Base-by-base conservation (phyloP, 148 eudicot genomes). In the Nyssa sinensis region DNA sequence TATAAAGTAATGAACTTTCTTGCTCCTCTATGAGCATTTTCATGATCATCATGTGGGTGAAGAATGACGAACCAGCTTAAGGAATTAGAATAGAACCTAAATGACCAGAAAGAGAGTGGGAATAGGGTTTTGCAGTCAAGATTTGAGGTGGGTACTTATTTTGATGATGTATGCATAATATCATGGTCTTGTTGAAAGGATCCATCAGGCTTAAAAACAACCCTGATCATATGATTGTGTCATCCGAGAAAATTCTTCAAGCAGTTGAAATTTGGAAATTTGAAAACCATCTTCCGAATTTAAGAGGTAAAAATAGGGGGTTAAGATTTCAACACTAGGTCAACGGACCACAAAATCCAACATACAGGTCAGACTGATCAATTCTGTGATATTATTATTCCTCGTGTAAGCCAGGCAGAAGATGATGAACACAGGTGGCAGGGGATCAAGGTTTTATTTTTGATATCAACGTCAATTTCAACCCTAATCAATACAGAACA, bases 331-430 rank as follows among this genome's bases (percentile, higher is more conserved):
- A 66, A 25, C 17, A 39, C 9, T 11, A 4, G 0, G 21, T 24
- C 27, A 32, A 2, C 2, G 12, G 55, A 17, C 24, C 39, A 49
- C 8, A 35, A 67, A 39, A 14, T 14, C 3, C 34, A 71, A 71
- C 53, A 60, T 33, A 27, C 25, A 59, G 24, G 71, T 51, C 53
- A 13, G 25, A 4, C 27, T 17, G 37, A 37, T 7, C 17, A 8
- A 19, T 69, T 12, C 11, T 19, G 25, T 5, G 23, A 9, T 29
- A 7, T 30, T 71, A 37, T 60, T 60, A n/a, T 5, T 24, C 21
- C 10, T 24, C 23, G 57, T 58, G 12, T 70, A 24, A 27, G 64
- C 69, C 30, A 82, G 41, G 17, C 69, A 35, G 29, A 55, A 28
- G n/a, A 62, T 21, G 64, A 73, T 44, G 17, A 31, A 13, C 28